Percentiles rank a stretch among this genome's conserved stretches.
Conservation (phyloP, 1,284 basidiomycete species). For the Fistulinella cinereoalba region DNA sequence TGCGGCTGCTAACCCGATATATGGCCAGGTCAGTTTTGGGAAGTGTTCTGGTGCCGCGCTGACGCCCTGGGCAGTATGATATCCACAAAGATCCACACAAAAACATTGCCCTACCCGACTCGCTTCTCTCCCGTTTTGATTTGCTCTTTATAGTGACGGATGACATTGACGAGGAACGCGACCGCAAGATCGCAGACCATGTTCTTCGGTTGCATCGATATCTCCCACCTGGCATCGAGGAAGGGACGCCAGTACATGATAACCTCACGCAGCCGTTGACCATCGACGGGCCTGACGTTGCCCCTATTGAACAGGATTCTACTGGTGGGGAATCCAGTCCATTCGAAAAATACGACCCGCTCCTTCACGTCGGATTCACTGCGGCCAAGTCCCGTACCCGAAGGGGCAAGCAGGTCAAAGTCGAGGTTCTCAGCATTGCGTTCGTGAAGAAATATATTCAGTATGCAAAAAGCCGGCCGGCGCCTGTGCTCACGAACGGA, state of each 20-base stretch:
- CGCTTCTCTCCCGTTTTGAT: slow-evolving; percentile 98
- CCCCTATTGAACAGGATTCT: slow-evolving; percentile 54
- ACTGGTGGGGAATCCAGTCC: slow-evolving; percentile 64
- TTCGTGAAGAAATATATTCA: slow-evolving; percentile 99
- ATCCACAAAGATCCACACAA: slow-evolving; percentile 99
- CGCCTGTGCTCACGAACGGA: slow-evolving; percentile 86
- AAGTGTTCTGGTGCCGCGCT: background rate
- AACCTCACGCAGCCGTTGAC: slow-evolving; percentile 84
- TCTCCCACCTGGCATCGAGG: slow-evolving; percentile 93
- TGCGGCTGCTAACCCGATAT: slow-evolving; percentile 98
- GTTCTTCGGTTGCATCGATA: slow-evolving; percentile 98
- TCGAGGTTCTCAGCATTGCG: slow-evolving; percentile 87
- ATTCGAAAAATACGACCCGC: slow-evolving; percentile 96
- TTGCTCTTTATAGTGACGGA: slow-evolving; percentile 97
- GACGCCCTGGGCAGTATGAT: slow-evolving; percentile 75
- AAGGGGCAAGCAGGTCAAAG: slow-evolving; percentile 60
- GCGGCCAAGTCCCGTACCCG: slow-evolving; percentile 54
- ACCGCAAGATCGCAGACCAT: slow-evolving; percentile 95
- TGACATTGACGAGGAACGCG: slow-evolving; percentile 93
- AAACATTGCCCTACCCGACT: slow-evolving; percentile 98
- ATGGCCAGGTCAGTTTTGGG: slow-evolving; percentile 75
- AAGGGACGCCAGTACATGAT: slow-evolving; percentile 88
- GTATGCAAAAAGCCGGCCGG: slow-evolving; percentile 88
- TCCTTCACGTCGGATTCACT: slow-evolving; percentile 84
- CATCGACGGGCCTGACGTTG: slow-evolving; percentile 70